A percentile compares a stretch with the other conserved stretches of the same genome.
These are phyloP conservation scores for Tillandsia leiboldiana DNA, from an alignment of 176 grass and related monocot genomes.

Conservation along the genomic window DNA sequence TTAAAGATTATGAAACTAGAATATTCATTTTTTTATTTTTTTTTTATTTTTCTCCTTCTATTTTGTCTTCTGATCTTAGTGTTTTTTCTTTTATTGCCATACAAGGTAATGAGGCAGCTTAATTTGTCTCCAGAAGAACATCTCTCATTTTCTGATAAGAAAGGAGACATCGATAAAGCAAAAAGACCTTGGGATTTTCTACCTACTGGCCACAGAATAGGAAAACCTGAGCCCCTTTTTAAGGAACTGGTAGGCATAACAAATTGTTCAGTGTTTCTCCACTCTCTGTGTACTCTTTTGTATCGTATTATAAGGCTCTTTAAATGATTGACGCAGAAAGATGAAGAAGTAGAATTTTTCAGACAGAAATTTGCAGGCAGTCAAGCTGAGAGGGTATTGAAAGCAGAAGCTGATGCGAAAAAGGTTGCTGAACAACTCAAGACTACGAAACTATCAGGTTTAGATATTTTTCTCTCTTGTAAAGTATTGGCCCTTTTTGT, in stretches of 20 bases:
- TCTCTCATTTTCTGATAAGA: slow-evolving; percentile 68
- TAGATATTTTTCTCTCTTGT: slow-evolving; percentile 8
- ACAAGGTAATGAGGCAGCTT: slow-evolving; percentile 60
- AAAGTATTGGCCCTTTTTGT: neutral
- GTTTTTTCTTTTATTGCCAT: slow-evolving; percentile 3
- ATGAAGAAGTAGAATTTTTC: too few relatives aligned
- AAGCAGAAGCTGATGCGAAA: slow-evolving; percentile 60
- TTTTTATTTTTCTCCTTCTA: neutral
- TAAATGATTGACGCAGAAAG: too few relatives aligned
- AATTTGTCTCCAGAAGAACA: slow-evolving; percentile 51
- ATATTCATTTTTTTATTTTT: neutral
- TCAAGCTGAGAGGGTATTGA: slow-evolving; percentile 71
- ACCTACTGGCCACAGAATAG: slow-evolving; percentile 69
- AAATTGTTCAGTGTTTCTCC: too few relatives aligned
- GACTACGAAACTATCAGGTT: slow-evolving; percentile 63
- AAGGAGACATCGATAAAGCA: slow-evolving; percentile 50
- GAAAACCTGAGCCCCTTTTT: too few relatives aligned
- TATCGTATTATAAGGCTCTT: too few relatives aligned
- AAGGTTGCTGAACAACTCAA: slow-evolving; percentile 65
- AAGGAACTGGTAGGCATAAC: too few relatives aligned
- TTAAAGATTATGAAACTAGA: neutral
- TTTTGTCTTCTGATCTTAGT: neutral
- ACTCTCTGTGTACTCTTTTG: too few relatives aligned
- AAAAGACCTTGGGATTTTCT: slow-evolving; percentile 79
- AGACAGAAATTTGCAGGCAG: slow-evolving; percentile 78